Evolutionary conservation across 2,329 filamentous ascomycete species (phyloP), one percentile per base, ranked within the genome.

Genomic region (Talaromyces pinophilus): DNA sequence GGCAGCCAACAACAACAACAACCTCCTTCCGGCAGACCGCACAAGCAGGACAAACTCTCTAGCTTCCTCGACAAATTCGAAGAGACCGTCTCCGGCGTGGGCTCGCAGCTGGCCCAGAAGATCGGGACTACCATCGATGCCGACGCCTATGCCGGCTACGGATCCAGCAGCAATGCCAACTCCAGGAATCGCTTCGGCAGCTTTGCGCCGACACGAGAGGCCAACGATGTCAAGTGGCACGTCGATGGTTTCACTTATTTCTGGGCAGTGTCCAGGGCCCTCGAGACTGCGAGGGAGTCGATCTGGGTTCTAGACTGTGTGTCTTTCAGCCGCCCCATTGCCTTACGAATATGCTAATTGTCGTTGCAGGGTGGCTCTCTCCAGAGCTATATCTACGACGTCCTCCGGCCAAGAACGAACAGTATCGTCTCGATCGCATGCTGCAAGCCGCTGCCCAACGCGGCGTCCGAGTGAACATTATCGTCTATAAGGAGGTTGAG

Each of bases 401-500:
- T 28, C 93, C 93, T 1, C 92, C 92, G 8, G 87, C 91, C 22
- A 85, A 87, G 75, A 93, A 96, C 78, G 89, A 96, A 76, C 84
- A 90, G 71, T 97, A 96, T 76, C 88, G 93, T 5, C 82, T 97
- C 46, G 93, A 97, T 78, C 86, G 88, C 60, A 89, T 96, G 88
- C 86, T 97, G 59, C 85, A 90, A 72, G 89, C 89, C 64, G 93
- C 92, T 8, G 92, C 93, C 30, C 86, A 94, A 78, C 87, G 93
- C 52, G 93, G 93, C 50, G 93, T 97, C 55, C 87, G 90, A 71
- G 84, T 97, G 71, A 90, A 93, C 72, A 84, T 96, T 62, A 93
- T 97, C 63, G 92, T 97, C 11, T 97, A 97, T 81, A 97, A 96
- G 80, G 93, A 97, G 70, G 91, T 94, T 7, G 87, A 90, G 3